phyloP scores from a whole-genome alignment of 2,329 filamentous ascomycete genomes.

The Diplocarpon mali region DNA sequence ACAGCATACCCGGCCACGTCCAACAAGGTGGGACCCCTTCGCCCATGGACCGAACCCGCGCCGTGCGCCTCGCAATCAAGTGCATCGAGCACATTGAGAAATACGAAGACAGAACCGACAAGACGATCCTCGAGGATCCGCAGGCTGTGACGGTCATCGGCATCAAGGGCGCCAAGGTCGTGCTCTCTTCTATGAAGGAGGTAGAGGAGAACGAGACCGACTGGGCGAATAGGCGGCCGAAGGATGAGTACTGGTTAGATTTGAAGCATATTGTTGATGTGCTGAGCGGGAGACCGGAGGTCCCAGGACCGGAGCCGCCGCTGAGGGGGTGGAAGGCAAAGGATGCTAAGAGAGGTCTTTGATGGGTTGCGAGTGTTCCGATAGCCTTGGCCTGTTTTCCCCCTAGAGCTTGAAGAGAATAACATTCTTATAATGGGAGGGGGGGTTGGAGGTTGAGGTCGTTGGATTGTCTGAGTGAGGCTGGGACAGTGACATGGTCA shows the following conservation, averaged over 20 bases:
- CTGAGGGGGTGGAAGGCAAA: conserved; percentile 45
- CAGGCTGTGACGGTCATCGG: conserved; percentile 76
- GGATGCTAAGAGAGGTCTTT: conserved; percentile 45
- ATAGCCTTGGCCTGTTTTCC: background rate
- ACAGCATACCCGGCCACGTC: conserved; percentile 86
- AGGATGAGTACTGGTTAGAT: conserved; percentile 72
- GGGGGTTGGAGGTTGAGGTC: too few relatives aligned
- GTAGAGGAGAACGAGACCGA: conserved; percentile 82
- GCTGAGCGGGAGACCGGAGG: conserved; percentile 57
- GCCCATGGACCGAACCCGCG: conserved; percentile 90
- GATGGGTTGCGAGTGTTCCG: background rate
- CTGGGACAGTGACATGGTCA: too few relatives aligned
- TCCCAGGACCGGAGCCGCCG: conserved; percentile 35
- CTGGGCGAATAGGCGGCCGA: conserved; percentile 82
- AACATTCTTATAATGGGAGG: too few relatives aligned
- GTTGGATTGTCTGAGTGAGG: too few relatives aligned
- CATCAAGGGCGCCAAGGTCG: conserved; percentile 78
- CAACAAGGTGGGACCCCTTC: conserved; percentile 90
- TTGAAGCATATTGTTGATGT: conserved; percentile 77
- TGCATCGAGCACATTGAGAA: conserved; percentile 84
- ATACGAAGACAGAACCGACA: conserved; percentile 54
- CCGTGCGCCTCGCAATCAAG: conserved; percentile 84
- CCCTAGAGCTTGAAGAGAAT: too few relatives aligned
- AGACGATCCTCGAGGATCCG: conserved; percentile 62
- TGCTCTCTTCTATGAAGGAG: conserved; percentile 72